Evolutionary conservation across 225 moss, liverwort and hornwort species (phyloP), one percentile per base, ranked within the genome.

Genomic region (Marchantia paleacea): DNA sequence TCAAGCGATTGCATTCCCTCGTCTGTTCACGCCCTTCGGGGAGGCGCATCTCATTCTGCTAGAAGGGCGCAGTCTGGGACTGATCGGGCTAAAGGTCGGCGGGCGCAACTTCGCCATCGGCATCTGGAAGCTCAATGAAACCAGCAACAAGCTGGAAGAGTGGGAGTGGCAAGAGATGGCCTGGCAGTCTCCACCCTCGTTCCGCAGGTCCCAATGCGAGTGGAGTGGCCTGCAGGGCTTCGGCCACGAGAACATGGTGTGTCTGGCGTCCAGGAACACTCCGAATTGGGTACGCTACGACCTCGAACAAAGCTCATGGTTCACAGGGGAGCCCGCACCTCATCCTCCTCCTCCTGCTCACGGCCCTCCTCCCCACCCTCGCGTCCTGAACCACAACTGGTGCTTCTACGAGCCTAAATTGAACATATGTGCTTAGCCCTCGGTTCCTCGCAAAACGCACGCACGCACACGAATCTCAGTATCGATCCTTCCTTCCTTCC

Each of bases 1-100:
- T 51, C 53, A 55, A 51, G 15, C 58, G 6, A 18, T 84, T 52
- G 22, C 1, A 30, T 84, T 84, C 70, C 80, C 83, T 70, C 83
- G 80, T 61, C 83, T 84, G 48, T 84, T 80, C 69, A 75, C 75
- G 16, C 83, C 80, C 39, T 84, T 84, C 57, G 80, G 83, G 7
- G 75, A 80, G 71, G 79, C 83, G 8, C 76, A 80, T 69, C 76
- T 84, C 26, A 68, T 84, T 52, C 52, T 26, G 22, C 52, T 75
- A 55, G 83, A 80, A 61, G 69, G 69, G 14, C 75, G 69, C n/a
- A 78, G 51, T 65, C 51, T 84, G 52, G 79, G 80, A 5, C 69
- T 84, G 69, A 70, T 84, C 68, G 83, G 83, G 53, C 75, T 84
- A 14, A 84, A 80, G 80, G 79, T 84, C 11, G 83, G 83, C 18